These are phyloP conservation scores for Pulveroboletus sp. DNA, from an alignment of 768 basidiomycete species.

Conservation along the genomic window DNA sequence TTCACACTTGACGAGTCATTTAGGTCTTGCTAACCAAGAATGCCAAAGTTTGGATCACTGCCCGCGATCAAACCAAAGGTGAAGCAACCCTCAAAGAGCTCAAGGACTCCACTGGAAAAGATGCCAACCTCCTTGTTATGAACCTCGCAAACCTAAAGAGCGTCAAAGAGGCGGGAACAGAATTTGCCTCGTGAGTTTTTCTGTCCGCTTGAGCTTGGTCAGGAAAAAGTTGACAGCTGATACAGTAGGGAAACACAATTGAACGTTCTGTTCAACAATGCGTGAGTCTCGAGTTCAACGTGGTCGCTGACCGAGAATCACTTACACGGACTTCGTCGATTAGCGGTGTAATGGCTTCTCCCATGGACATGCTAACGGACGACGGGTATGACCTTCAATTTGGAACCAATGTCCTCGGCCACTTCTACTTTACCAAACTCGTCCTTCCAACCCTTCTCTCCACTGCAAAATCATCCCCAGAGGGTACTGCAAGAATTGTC, in stretches of 20 bases:
- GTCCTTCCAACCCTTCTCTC: conserved; percentile 34
- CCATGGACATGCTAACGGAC: conserved; percentile 30
- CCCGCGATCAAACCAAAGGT: conserved; percentile 18
- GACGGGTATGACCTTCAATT: conserved; percentile 43
- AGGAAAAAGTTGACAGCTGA: background rate
- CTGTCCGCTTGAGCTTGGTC: background rate
- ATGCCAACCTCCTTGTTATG: conserved; percentile 35
- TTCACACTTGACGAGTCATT: background rate
- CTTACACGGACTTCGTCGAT: background rate
- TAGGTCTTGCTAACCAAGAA: conserved; percentile 26
- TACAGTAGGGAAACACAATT: conserved; percentile 20
- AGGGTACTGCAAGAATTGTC: conserved; percentile 35
- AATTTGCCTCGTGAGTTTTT: conserved; percentile 33
- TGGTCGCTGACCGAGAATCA: background rate
- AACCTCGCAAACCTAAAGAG: conserved; percentile 40
- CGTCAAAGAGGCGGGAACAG: conserved; percentile 38
- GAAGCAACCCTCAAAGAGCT: conserved; percentile 17
- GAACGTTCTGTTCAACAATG: conserved; percentile 29
- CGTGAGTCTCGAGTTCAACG: conserved; percentile 29
- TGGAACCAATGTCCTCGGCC: conserved; percentile 38
- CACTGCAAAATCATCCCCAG: conserved; percentile 29
- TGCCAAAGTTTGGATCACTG: conserved; percentile 30
- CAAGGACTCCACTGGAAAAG: conserved; percentile 24
- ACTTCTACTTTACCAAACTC: conserved; percentile 35
- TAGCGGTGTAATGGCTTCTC: conserved; percentile 32